These are phyloP conservation scores for Thielaviopsis populi DNA, from an alignment of 2,329 filamentous ascomycete species.

Conservation along the genomic window DNA sequence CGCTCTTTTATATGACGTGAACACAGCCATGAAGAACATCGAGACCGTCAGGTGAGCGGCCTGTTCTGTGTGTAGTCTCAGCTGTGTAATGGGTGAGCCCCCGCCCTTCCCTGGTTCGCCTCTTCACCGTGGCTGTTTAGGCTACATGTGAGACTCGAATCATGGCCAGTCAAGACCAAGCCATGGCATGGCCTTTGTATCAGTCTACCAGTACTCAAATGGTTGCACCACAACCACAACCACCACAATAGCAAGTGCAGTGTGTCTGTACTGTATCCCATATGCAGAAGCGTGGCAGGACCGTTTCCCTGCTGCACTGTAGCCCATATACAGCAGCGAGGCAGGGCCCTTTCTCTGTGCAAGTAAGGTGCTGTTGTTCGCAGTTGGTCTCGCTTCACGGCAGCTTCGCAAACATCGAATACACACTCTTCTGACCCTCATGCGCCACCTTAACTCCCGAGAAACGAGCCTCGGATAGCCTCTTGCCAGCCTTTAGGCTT, in stretches of 20 bases:
- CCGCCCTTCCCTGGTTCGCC: not conserved
- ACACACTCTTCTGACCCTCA: constrained; percentile 50
- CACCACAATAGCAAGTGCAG: not conserved
- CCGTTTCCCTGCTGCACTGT: not conserved
- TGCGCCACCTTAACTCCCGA: constrained; percentile 45
- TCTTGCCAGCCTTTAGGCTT: constrained; percentile 59
- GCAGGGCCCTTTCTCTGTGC: not conserved
- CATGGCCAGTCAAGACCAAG: not conserved
- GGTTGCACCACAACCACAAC: not conserved
- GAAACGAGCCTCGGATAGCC: constrained; percentile 62
- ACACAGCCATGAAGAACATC: not conserved
- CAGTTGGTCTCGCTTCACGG: not conserved
- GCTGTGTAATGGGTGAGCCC: not conserved
- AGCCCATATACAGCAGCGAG: not conserved
- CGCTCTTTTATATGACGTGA: not conserved
- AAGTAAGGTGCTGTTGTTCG: not conserved
- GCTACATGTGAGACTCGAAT: not conserved
- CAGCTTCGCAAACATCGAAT: constrained; percentile 29
- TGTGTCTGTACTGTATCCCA: not conserved
- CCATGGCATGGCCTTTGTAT: not conserved
- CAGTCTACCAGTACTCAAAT: not conserved
- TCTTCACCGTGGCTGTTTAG: not conserved
- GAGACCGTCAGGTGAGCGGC: not conserved
- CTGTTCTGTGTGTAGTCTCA: not conserved
- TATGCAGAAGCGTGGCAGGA: not conserved